Evolutionary conservation across 225 moss, liverwort and hornwort genomes (phyloP).

Genomic region (Marchantia paleacea): DNA sequence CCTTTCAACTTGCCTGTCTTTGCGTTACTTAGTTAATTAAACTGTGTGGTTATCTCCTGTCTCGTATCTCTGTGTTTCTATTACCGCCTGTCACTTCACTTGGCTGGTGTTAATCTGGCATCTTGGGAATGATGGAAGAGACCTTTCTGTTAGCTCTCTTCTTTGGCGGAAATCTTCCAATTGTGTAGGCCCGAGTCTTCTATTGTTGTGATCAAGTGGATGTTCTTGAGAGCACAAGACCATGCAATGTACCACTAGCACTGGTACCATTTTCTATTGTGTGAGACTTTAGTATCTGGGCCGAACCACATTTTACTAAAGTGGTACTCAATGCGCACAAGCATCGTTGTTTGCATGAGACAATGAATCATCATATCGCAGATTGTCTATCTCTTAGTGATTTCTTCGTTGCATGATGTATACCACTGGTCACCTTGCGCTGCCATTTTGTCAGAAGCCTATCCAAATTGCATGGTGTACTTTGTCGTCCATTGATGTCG

Average conservation of each 20-base stretch:
- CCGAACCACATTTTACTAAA: background rate
- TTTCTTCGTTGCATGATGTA: constrained; percentile 10
- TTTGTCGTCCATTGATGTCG: background rate
- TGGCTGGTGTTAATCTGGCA: constrained; percentile 11
- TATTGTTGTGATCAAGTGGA: background rate
- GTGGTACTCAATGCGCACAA: constrained; percentile 12
- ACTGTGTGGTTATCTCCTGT: background rate
- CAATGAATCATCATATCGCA: constrained; percentile 1
- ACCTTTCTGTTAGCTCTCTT: background rate
- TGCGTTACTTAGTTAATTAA: background rate
- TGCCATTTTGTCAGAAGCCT: background rate
- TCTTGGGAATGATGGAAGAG: constrained; percentile 21
- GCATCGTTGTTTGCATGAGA: constrained; percentile 17
- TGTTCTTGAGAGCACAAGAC: constrained; percentile 5
- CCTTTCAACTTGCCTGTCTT: background rate
- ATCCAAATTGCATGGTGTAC: background rate
- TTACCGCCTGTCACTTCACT: constrained; percentile 12
- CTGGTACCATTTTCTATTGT: background rate
- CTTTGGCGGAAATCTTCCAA: background rate
- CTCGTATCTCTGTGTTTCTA: background rate
- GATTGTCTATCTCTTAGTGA: constrained; percentile 10
- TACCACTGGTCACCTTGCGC: background rate
- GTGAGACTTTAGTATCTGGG: constrained; percentile 14
- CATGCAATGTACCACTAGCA: background rate
- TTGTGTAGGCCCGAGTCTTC: background rate